Conservation (phyloP, 768 basidiomycete species). For the Podaxis pistillaris region DNA sequence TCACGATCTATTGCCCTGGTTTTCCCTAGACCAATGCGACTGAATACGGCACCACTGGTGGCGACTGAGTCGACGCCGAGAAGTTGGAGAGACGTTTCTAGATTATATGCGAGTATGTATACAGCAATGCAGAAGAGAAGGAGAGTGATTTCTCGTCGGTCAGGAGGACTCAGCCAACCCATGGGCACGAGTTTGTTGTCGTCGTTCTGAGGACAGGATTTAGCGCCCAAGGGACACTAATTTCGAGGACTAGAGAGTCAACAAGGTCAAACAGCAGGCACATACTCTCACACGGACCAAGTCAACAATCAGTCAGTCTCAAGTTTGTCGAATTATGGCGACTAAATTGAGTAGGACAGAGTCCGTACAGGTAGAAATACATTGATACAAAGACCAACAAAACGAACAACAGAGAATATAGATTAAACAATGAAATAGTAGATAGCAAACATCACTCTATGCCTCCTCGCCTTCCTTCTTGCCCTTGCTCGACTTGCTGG, state of each 20-base stretch:
- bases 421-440: slow-evolving; percentile 18
- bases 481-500: slow-evolving; percentile 29
- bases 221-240: background rate
- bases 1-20: slow-evolving; percentile 39
- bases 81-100: slow-evolving; percentile 60
- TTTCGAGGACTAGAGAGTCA: background rate
- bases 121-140: slow-evolving; percentile 61
- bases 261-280: slow-evolving; percentile 7
- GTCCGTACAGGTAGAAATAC: slow-evolving; percentile 17
- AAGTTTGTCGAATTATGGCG: background rate
- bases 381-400: slow-evolving; percentile 16
- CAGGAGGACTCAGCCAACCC: slow-evolving; percentile 67
- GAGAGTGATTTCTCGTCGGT: slow-evolving; percentile 70
- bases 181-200: slow-evolving; percentile 28
- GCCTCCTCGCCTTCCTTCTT: slow-evolving; percentile 41
- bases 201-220: background rate
- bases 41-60: slow-evolving; percentile 36
- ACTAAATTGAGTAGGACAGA: slow-evolving; percentile 10
- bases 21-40: slow-evolving; percentile 38
- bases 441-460: slow-evolving; percentile 21
- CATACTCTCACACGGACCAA: slow-evolving; percentile 1
- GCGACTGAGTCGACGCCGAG: slow-evolving; percentile 44
- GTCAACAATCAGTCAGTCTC: background rate
- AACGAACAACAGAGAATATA: slow-evolving; percentile 19
- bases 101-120: slow-evolving; percentile 73